These are phyloP conservation scores for Hura crepitans DNA, from an alignment of 441 rosid species.

Conservation along the genomic window DNA sequence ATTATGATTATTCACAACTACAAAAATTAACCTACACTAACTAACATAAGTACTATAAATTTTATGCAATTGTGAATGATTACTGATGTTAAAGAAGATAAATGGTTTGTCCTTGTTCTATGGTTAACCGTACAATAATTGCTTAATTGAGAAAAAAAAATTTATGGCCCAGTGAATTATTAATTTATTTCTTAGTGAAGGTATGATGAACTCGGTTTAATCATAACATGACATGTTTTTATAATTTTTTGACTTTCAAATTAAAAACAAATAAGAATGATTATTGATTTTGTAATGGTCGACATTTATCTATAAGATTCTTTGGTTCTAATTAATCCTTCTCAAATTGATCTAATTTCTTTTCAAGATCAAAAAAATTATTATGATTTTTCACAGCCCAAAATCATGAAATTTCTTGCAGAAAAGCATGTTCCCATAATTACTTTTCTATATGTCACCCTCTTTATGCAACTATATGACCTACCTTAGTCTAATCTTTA, in stretches of 20 bases:
- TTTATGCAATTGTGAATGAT: background rate
- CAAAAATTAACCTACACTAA: no score
- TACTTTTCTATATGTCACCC: constrained; percentile 12
- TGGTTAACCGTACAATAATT: background rate
- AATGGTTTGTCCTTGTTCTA: no score
- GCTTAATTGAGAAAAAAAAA: background rate
- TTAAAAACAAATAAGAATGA: constrained; percentile 16
- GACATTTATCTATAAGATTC: constrained; percentile 3
- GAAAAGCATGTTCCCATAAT: constrained; percentile 10
- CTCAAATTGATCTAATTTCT: constrained; percentile 10
- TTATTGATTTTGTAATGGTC: constrained; percentile 1
- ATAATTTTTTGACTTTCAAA: constrained; percentile 14
- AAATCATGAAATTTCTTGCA: constrained; percentile 18
- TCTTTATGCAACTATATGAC: constrained; percentile 14
- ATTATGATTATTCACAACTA: no score
- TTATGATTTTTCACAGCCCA: background rate
- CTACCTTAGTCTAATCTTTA: constrained; percentile 11
- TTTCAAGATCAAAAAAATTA: background rate
- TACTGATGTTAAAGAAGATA: background rate
- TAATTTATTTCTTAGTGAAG: background rate
- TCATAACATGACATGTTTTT: background rate
- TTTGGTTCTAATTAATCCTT: background rate
- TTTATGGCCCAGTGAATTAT: background rate
- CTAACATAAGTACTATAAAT: background rate
- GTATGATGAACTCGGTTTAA: background rate